Base-by-base conservation (phyloP, 2,329 filamentous ascomycete species). In the Fusarium solani-melongenae region DNA sequence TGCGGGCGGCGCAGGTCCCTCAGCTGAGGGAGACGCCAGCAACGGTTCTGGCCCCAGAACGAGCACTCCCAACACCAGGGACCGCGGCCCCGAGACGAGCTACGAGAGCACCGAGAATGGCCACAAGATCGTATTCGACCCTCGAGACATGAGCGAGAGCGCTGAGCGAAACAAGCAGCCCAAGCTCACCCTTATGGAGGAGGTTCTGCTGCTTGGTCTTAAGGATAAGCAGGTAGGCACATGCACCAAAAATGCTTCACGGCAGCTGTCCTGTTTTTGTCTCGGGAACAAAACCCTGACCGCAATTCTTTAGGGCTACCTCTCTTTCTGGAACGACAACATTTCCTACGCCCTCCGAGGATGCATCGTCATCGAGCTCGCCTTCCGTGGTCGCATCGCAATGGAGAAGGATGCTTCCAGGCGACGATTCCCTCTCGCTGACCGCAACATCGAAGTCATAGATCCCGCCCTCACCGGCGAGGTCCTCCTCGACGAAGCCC, bases 291-390 rank as follows among this genome's bases (percentile, higher is more conserved):
- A 39, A 46, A 24, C 49, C 55, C 70, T 69, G 57, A 73, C 58
- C 41, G 20, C 56, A 33, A 34, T 67, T 41, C 14, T 57, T 29
- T 44, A 98, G 95, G 96, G 96, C 75, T 98, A 99, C 82, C 91
- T 99, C 73, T 98, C 96, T 33, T 99, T 99, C 85, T 99, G 96
- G 96, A 99, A 99, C 85, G 96, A 99, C 85, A 99, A 99, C 86
- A 99, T 99, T 81, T 98, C 95, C 69, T 99, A 99, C 83, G 96
- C 96, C 75, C 89, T 99, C 72, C 92, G 96, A 82, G 96, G 96
- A 81, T 99, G 96, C 85, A 99, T 99, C 82, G 96, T 99, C 77
- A 94, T 98, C 84, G 96, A 99, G 85, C 88, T 99, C 79, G 96
- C 96, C 72, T 97, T 99, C 85, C 90, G 96, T 74, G 96, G 96